Evolutionary conservation across 2,329 filamentous ascomycete genomes (phyloP), one percentile per base, ranked within the genome.

Genomic region (Verticillium alfalfae): DNA sequence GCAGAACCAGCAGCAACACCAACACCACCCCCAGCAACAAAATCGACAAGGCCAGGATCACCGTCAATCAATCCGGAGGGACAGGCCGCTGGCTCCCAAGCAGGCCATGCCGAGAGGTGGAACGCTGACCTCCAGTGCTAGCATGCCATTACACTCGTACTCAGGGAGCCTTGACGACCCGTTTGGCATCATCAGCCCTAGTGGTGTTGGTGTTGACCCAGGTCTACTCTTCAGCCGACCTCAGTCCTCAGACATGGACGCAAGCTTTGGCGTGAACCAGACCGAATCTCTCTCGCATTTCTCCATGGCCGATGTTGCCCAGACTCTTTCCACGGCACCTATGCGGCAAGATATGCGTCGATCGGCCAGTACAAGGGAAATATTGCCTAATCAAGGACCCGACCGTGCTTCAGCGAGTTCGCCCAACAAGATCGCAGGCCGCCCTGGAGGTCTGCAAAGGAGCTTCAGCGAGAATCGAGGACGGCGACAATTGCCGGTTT

Each of bases 191-290:
- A 73, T 79, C 41, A 78, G 73, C 56, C 74, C 79, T 6, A 45
- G 58, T n/a, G 75, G 71, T 34, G 77, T 77, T 8, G 81, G 78
- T n/a, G 84, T 88, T 6, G 78, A 88, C 66, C 86, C 86, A 1
- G 85, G 83, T 8, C 74, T 88, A 16, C 72, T 88, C 8, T 84
- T 85, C 68, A 83, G 81, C 64, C 78, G 79, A 12, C 80, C 83
- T 31, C 77, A 77, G 13, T 81, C 81, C 22, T 79, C 81, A 3
- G 69, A 71, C 60, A 77, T 83, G 73, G 77, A 81, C 49, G 63
- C 76, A 31, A 70, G 70, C 56, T 78, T 64, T 31, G 59, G 57
- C 57, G 59, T 55, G 16, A 60, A 56, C 9, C 70, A 68, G 36
- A 8, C 66, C 68, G 45, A 67, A 66, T 61, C 63, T 15, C 49